Evolutionary conservation across 1,284 basidiomycete species (phyloP).

Genomic region (Rhodotorula sp.): DNA sequence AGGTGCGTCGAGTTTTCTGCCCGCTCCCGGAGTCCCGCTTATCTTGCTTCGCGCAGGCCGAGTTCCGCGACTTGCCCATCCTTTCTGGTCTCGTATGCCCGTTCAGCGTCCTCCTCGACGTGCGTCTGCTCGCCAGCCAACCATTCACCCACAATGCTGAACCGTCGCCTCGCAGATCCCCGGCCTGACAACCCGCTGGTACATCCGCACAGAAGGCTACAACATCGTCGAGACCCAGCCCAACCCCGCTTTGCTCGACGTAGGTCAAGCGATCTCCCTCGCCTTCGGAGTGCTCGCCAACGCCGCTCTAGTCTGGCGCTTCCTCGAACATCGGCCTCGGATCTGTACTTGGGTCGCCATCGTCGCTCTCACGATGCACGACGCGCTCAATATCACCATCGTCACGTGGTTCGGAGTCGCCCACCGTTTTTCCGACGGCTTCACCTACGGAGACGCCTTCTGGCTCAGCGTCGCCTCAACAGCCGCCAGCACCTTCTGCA

Average conservation of each 20-base stretch:
- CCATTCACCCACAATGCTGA: neutral
- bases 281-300: constrained; percentile 68
- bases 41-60: neutral
- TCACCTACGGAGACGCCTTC: constrained; percentile 60
- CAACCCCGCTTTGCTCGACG: constrained; percentile 61
- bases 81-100: constrained; percentile 68
- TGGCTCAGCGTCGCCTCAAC: constrained; percentile 81
- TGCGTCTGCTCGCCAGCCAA: neutral
- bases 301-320: constrained; percentile 63
- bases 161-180: constrained; percentile 58
- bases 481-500: constrained; percentile 64
- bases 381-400: constrained; percentile 65
- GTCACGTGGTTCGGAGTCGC: constrained; percentile 65
- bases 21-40: neutral
- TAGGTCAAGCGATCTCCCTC: constrained; percentile 67
- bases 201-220: constrained; percentile 47
- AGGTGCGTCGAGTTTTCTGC: neutral
- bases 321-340: constrained; percentile 55
- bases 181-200: constrained; percentile 59
- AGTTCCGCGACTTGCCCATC: constrained; percentile 56
- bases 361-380: constrained; percentile 59
- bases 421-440: constrained; percentile 62
- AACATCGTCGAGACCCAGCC: constrained; percentile 55
- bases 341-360: constrained; percentile 54
- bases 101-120: constrained; percentile 68